Base-by-base conservation (phyloP, 2,329 filamentous ascomycete genomes). In the Neonectria magnoliae region DNA sequence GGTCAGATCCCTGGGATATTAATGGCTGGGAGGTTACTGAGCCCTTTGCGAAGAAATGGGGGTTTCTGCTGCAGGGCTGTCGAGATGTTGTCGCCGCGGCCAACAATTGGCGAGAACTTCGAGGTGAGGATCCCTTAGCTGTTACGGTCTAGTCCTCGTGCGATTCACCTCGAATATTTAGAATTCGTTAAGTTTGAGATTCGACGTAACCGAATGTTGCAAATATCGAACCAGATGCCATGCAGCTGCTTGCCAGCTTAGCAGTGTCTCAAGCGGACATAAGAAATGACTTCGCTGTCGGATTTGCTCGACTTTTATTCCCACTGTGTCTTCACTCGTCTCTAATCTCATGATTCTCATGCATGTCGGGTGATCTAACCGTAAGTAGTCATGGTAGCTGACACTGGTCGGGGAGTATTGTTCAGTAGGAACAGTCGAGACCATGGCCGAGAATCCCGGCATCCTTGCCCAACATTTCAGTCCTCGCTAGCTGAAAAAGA, bases 1-100 rank as follows among this genome's bases (percentile, higher is more conserved):
- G 67, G 67, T 69, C 67, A 20, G 65, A 69, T 52, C 67, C 67
- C 7, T 69, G 65, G 67, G 59, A 69, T 11, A 66, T 69, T 48
- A 27, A 29, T 52, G 66, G 57, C 13, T 70, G 68, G 68, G 66
- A 68, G 45, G 41, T 65, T 8, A 68, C 57, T 5, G 64, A 65
- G 6, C 33, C 18, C 10, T 71, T 71, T 57, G 33, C 64, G 4
- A 62, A 33, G 45, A 68, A 70, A 60, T 69, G 68, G 68, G 62
- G 57, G 1, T 72, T 68, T 25, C 11, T 69, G 18, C 41, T 70
- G 10, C 33, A 33, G 33, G 67, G 66, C 5, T 69, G 69, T 13
- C 44, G 27, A 33, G 62, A 69, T 18, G 42, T 71, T 11, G 5
- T 69, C 10, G 50, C 20, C 8, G 66, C 68, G 1, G 64, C 60